Base-by-base conservation (phyloP, 1,139 yeast species). In the Tardiomyces blankii region DNA sequence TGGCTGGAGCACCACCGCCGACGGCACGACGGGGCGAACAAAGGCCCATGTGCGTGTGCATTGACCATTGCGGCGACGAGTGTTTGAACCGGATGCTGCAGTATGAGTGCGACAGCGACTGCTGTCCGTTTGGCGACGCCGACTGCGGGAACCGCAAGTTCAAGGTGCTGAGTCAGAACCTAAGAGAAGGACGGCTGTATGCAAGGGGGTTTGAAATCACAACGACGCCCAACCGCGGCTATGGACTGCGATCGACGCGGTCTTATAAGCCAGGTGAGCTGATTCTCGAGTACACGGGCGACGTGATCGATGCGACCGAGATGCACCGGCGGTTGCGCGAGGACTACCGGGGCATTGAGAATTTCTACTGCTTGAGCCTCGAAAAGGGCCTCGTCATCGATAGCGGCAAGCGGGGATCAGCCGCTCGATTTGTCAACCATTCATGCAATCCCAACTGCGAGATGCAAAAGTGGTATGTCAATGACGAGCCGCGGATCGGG, bases 221-320 rank as follows among this genome's bases (percentile, higher is more conserved):
- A 16, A 32, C 51, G 47, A 59, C 67, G 0, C 59, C 60, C 8
- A 48, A 51, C 12, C 63, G 65, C 45, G 74, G 73, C 1, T 57
- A 55, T 41, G 73, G 74, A 0, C 54, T 70, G 8, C 47, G 65
- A 6, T 62, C 73, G 1, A 57, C 63, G 0, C 55, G 72, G 25
- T 48, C 59, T 0, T 69, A 63, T 45, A 51, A 54, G 5, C 61
- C 68, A 0, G 64, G 65, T 1, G 63, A 65, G n/a, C 54, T 70
- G 12, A 65, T 70, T 39, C 55, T 68, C n/a, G 74, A 70, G 48
- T 69, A 69, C 49, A 67, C 72, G 1, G 74, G 74, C 9, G 74
- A 69, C 40, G 66, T 69, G 5, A 65, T 69, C 21, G 60, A 63
- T 38, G 58, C 59, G 9, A 51, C 53, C 1, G 68, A 63, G 48